These are phyloP conservation scores for Nitzschia putrida DNA, from an alignment of 108 stramenopile species.

Conservation along the genomic window DNA sequence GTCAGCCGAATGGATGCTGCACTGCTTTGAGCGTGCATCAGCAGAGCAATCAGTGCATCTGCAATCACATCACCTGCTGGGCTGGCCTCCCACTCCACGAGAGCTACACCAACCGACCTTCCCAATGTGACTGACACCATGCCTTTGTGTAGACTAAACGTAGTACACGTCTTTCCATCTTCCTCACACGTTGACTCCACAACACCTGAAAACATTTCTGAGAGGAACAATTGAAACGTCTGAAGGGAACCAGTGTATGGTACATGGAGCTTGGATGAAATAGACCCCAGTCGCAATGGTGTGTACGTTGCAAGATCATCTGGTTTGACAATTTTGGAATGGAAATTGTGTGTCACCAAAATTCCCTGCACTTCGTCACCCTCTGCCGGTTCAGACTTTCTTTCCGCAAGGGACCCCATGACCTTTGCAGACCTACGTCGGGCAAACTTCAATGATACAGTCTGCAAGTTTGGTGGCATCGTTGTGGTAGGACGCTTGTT, in stretches of 20 bases:
- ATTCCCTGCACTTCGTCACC: conserved; percentile 79
- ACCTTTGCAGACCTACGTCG: conserved; percentile 85
- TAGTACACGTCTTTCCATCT: conserved; percentile 40
- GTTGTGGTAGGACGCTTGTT: conserved; percentile 84
- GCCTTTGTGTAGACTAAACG: conserved; percentile 68
- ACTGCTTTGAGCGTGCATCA: conserved; percentile 91
- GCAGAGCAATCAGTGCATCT: conserved; percentile 86
- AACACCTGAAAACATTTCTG: conserved; percentile 82
- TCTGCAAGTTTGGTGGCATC: conserved; percentile 87
- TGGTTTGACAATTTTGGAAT: conserved; percentile 77
- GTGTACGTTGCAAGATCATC: conserved; percentile 89
- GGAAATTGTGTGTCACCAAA: conserved; percentile 85
- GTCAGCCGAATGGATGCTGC: conserved; percentile 85
- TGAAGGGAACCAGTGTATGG: conserved; percentile 78
- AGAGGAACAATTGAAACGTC: conserved; percentile 73
- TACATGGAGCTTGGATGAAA: conserved; percentile 84
- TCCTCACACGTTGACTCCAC: conserved; percentile 42
- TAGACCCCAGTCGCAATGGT: conserved; percentile 82
- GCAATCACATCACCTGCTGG: conserved; percentile 92
- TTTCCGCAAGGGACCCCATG: conserved; percentile 80
- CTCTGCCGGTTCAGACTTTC: conserved; percentile 49
- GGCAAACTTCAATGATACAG: conserved; percentile 86
- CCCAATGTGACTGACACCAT: conserved; percentile 68
- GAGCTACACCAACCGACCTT: conserved; percentile 63
- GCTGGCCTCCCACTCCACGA: conserved; percentile 88